Evolutionary conservation across 305 asterid species (phyloP), one percentile per base, ranked within the genome.

Genomic region (Nicotiana rustica): DNA sequence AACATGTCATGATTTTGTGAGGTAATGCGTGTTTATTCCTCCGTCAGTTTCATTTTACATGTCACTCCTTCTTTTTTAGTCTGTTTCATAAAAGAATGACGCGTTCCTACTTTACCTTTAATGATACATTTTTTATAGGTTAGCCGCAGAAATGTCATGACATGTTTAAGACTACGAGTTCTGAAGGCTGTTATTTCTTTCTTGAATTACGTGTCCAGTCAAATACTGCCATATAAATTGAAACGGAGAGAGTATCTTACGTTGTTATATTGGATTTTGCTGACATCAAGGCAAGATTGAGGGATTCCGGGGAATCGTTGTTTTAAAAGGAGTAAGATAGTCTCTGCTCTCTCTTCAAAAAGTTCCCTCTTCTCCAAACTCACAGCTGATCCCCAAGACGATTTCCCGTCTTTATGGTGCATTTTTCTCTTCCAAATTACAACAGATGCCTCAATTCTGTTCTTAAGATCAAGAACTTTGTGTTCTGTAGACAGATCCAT

Each of bases 371-470:
- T 95, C 90, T 94, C 98, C 88, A 86, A 80, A 88, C 97, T 95
- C 70, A 94, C 82, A 12, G 92, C 92, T 15, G 93, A 86, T 13
- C 97, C 92, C 98, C 99, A 95, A 0, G 89, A 38, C 21, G 97
- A 85, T 68, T 94, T 95, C 3, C 81, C 83, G 7, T 94, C 98
- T 88, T 95, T 95, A 2, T 86, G 91, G 83, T 87, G 56, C 93
- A 95, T 90, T 86, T 95, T 95, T 86, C 98, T 88, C 83, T 89
- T 88, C 99, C 99, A 95, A 76, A 95, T 95, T 83, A 94, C 94
- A 13, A 94, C 89, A 18, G 98, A 95, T 29, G 99, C 99, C 86
- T 95, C 99, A 2, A 95, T 94, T 86, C 90, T 90, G 90, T 95
- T 90, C 90, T 93, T 95, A 5, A 95, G 92, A 84, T 95, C 98